Evolutionary conservation across 257 asterid genomes (phyloP).

Genomic region (Nicotiana knightiana): DNA sequence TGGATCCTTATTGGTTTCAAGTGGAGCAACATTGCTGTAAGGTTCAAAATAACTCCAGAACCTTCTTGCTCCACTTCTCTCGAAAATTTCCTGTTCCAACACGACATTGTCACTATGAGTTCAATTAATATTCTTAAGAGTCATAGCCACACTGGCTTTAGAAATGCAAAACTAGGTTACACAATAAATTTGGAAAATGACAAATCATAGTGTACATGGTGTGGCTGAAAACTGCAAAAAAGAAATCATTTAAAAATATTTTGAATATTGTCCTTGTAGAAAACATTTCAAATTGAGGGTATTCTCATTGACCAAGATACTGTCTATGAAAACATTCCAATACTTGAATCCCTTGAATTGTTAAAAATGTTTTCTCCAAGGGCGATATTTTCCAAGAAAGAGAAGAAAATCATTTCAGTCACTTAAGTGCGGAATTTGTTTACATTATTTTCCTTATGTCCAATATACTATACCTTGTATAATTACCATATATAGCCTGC

Average conservation of each 20-base stretch:
- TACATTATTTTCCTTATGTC: neutral
- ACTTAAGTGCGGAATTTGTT: neutral
- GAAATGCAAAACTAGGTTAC: neutral
- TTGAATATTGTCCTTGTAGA: neutral
- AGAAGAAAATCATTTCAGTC: neutral
- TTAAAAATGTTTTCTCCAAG: neutral
- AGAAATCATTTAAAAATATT: neutral
- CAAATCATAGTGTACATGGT: neutral
- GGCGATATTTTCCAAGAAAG: neutral
- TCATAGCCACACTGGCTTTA: neutral
- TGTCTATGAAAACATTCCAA: neutral
- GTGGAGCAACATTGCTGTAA: slow-evolving; percentile 34
- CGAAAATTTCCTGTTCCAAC: slow-evolving; percentile 59
- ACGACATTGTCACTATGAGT: slow-evolving; percentile 13
- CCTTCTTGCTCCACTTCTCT: slow-evolving; percentile 59
- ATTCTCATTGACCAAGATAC: neutral
- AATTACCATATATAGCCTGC: neutral
- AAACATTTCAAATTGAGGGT: neutral
- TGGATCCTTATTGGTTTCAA: slow-evolving; percentile 40
- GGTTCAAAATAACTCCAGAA: slow-evolving; percentile 87
- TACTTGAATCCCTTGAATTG: neutral
- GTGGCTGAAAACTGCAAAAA: neutral
- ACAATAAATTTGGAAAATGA: neutral
- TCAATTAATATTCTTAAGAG: neutral
- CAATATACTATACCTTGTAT: neutral